These are phyloP conservation scores for Geum urbanum DNA, from an alignment of 306 rosid species.

Conservation along the genomic window DNA sequence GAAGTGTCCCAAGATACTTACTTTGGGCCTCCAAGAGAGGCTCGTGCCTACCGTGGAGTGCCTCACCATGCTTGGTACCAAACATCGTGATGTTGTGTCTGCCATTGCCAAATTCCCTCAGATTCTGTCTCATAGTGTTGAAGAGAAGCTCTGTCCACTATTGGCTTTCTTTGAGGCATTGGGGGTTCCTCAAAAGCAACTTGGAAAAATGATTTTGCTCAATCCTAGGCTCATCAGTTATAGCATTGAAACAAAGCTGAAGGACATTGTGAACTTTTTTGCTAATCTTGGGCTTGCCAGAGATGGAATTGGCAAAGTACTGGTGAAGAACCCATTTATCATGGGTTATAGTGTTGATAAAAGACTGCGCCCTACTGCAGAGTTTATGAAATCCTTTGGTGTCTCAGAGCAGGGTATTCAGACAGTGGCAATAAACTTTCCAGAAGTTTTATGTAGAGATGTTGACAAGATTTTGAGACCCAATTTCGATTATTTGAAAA, in stretches of 20 bases:
- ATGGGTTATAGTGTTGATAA: constrained; percentile 86
- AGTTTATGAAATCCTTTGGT: constrained; percentile 64
- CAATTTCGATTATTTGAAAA: constrained; percentile 52
- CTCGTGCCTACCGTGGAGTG: constrained; percentile 80
- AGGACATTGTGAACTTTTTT: constrained; percentile 64
- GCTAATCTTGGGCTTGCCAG: constrained; percentile 61
- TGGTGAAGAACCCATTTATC: constrained; percentile 67
- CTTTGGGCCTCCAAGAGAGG: constrained; percentile 69
- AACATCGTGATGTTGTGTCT: constrained; percentile 64
- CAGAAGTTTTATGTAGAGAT: constrained; percentile 77
- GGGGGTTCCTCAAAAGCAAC: constrained; percentile 71
- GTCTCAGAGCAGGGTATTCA: constrained; percentile 58
- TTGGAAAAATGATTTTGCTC: constrained; percentile 71
- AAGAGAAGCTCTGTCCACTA: constrained; percentile 92
- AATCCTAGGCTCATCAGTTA: constrained; percentile 94
- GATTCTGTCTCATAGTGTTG: constrained; percentile 71
- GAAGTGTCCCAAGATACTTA: constrained; percentile 81
- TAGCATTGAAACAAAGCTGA: constrained; percentile 71
- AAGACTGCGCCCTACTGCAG: constrained; percentile 62
- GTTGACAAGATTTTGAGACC: constrained; percentile 63
- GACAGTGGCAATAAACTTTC: constrained; percentile 56
- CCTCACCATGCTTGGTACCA: constrained; percentile 64
- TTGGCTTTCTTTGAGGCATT: constrained; percentile 82
- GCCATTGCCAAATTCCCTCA: constrained; percentile 80
- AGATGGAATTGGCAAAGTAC: constrained; percentile 73